phyloP scores from a whole-genome alignment of 2,329 filamentous ascomycete species.

The Incumbomyces delicatus region DNA sequence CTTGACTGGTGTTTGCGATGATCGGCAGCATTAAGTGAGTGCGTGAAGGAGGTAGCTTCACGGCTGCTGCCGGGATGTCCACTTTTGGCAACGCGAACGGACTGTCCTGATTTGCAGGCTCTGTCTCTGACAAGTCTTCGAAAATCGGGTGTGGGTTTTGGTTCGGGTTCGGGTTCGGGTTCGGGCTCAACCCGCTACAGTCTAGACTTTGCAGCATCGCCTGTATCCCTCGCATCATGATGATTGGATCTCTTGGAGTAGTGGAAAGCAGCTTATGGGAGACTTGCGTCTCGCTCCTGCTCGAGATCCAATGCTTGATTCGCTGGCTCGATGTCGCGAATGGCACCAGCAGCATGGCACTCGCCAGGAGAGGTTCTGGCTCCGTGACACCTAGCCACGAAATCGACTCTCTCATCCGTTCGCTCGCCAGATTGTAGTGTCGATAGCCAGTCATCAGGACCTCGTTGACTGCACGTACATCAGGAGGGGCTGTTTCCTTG shows the following conservation, averaged over 20 bases:
- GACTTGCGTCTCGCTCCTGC: background rate
- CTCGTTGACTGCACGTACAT: background rate
- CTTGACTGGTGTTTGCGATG: no score
- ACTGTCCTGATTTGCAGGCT: no score
- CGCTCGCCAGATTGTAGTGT: constrained; percentile 13
- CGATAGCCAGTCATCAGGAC: constrained; percentile 13
- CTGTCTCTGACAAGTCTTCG: no score
- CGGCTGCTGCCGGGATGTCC: no score
- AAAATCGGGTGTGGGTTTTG: no score
- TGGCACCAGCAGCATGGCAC: constrained; percentile 11
- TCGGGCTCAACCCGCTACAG: no score
- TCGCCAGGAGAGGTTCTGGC: constrained; percentile 15
- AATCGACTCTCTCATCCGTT: constrained; percentile 16
- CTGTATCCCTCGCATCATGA: constrained; percentile 1
- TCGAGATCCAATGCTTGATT: constrained; percentile 5
- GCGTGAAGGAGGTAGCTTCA: no score
- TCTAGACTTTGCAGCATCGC: constrained; percentile 8
- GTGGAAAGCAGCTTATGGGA: background rate
- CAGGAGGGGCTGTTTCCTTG: constrained; percentile 3
- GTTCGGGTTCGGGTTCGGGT: no score
- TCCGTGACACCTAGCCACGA: constrained; percentile 6
- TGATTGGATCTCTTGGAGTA: background rate
- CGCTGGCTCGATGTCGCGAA: constrained; percentile 13
- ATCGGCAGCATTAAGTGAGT: no score
- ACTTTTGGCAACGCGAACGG: no score